Base-by-base conservation (phyloP, 179 eudicot species). In the Patellifolia procumbens region DNA sequence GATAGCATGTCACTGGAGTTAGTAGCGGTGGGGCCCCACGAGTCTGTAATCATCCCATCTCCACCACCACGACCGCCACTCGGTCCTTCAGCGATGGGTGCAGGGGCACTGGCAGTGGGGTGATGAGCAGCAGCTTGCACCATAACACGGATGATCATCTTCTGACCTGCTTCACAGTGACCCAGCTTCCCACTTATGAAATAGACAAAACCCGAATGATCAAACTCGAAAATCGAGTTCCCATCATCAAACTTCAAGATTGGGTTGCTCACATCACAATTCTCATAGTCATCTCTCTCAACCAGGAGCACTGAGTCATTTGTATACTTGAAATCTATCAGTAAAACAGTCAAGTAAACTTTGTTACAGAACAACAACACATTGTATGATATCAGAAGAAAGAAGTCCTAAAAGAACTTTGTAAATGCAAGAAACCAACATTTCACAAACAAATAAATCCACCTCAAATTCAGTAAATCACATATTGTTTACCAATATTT, bases 291-390 rank as follows among this genome's bases (percentile, higher is more conserved):
- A 15, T 76, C 82, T 24, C 52, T 43, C 69, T 55, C 81, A 51
- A 93, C 98, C 67, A 79, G 74, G 64, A 93, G 86, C 65, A 91
- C 91, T 0, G 95, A 84, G 87, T 93, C 95, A 16, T 88, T 86
- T 55, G 72, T 43, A 73, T 89, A 91, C 80, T 85, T 87, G 86
- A 91, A 91, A 75, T 72, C 92, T 91, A 76, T 31, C 74, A 62
- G 48, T 12, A 48, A 61, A 66, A 22, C 39, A 37, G 28, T 32
- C 73, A 66, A 53, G 3, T 22, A 73, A 10, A 22, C 24, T 28
- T 13, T 28, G 5, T 35, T 34, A 72, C 71, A 78, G 55, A 63
- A 32, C 68, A 7, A 13, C 9, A 39, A 58, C 13, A 10, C 12
- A 26, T 28, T 2, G 63, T 5, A 67, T 12, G 12, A 22, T 5